Evolutionary conservation across 805 yeast species (phyloP), one percentile per base, ranked within the genome.

Genomic region (Kazachstania bromeliacearum): DNA sequence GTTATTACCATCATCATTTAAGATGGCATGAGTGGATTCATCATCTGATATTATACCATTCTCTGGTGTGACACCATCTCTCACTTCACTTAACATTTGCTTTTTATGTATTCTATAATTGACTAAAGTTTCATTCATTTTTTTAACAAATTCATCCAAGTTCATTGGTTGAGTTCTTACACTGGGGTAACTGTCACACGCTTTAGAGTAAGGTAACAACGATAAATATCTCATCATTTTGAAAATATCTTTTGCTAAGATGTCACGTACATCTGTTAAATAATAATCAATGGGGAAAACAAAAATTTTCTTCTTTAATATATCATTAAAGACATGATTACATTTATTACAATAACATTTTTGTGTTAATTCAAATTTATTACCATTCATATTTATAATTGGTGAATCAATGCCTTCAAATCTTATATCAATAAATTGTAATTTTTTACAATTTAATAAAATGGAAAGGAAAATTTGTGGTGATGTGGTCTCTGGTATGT

Each of bases 81-180:
- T 25, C 2, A 23, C 31, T 17, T 16, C n/a, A 13, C 12, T 26
- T 14, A 40, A 30, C 39, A 51, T 44, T 35, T 56, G 61, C 5
- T 43, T 39, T 31, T 45, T 44, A 21, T 43, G 41, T 21, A 41
- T 44, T 29, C 61, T 47, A 34, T 56, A 56, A 5, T 36, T 28
- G 7, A 45, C 38, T 13, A 55, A 33, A 29, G 44, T 48, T 22
- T 37, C 33, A 34, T 58, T 58, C 48, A 62, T 45, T 44, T 44
- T 31, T 22, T 34, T 32, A 37, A 47, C 53, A 51, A 62, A 42
- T 38, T 46, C 40, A 17, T 54, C 48, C 26, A 63, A 39, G 38
- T 53, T 57, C 56, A 62, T 65, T 12, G 66, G 60, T 19, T 63
- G 66, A 0, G 70, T 66, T 33, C 64, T 53, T 4, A 66, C 69